phyloP scores from a whole-genome alignment of 345 rosid species.

The Physaria fendleri region DNA sequence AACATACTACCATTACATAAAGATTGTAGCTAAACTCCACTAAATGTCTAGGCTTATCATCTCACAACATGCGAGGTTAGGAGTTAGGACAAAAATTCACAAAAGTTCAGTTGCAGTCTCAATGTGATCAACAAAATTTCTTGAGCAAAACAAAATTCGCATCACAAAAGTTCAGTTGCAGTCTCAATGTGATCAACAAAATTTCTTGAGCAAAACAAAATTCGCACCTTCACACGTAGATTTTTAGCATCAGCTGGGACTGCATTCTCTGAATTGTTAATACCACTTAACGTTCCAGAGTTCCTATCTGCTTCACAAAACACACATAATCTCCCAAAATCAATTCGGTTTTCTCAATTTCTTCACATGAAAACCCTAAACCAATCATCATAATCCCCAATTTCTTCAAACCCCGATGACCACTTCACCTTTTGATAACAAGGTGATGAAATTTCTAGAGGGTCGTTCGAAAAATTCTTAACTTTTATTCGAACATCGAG shows the following conservation, averaged over 20 bases:
- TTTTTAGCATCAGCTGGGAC: slow-evolving; percentile 56
- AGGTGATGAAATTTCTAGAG: not conserved
- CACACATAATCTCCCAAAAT: too few species aligned
- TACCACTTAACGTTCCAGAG: slow-evolving; percentile 54
- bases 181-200: too few species aligned
- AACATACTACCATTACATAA: too few species aligned
- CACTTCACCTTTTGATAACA: not conserved
- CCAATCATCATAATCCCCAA: slow-evolving; percentile 1
- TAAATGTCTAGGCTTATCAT: too few species aligned
- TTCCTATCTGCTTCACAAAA: slow-evolving; percentile 47
- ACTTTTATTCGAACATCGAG: not conserved
- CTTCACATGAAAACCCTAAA: slow-evolving; percentile 15
- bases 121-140: too few species aligned
- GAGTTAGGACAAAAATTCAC: too few species aligned
- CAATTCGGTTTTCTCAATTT: slow-evolving; percentile 5
- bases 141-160: not conserved
- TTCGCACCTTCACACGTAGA: slow-evolving; percentile 76
- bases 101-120: too few species aligned
- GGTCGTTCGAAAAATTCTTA: not conserved
- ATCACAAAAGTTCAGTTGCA: too few species aligned
- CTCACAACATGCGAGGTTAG: too few species aligned
- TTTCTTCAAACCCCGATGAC: not conserved
- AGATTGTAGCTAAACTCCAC: too few species aligned
- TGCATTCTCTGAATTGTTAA: slow-evolving; percentile 43
- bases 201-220: too few species aligned